A percentile compares a stretch with the other conserved stretches of the same genome.
Evolutionary conservation across 495 filamentous ascomycete genomes (phyloP).

Genomic region (Penicillium egyptiacum): DNA sequence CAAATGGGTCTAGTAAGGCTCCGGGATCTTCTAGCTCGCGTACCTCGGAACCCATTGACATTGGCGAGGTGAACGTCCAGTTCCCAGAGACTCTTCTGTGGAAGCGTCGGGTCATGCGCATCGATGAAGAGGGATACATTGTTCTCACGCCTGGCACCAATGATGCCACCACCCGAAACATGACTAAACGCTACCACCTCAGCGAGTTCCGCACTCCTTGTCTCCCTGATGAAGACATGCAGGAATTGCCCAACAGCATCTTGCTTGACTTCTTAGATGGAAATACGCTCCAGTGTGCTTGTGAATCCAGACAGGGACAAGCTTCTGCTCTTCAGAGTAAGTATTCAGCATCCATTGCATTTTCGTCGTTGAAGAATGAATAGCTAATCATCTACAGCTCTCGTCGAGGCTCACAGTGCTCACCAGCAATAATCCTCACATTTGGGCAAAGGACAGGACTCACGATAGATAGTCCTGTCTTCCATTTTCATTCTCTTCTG

Average conservation of each 20-base stretch:
- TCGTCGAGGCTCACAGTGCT: constrained; percentile 31
- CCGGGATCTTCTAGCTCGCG: constrained; percentile 30
- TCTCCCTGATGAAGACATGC: constrained; percentile 80
- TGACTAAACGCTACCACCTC: constrained; percentile 75
- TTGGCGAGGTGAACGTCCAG: constrained; percentile 90
- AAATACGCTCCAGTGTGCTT: constrained; percentile 81
- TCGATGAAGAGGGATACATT: constrained; percentile 75
- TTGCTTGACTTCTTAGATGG: constrained; percentile 80
- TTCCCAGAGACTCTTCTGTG: constrained; percentile 90
- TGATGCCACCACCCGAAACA: constrained; percentile 48
- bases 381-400: constrained; percentile 23
- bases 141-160: constrained; percentile 61
- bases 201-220: constrained; percentile 76
- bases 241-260: constrained; percentile 86
- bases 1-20: constrained; percentile 38
- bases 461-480: not conserved
- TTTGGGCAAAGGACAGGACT: constrained; percentile 15
- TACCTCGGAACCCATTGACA: constrained; percentile 50
- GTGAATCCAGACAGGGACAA: constrained; percentile 75
- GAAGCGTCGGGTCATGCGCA: constrained; percentile 80
- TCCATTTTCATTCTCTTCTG: constrained; percentile 15
- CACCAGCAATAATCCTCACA: constrained; percentile 22
- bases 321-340: constrained; percentile 64
- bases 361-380: not conserved
- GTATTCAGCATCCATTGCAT: constrained; percentile 38